phyloP scores from a whole-genome alignment of 768 basidiomycete genomes.

The Leucosporidium scottii region DNA sequence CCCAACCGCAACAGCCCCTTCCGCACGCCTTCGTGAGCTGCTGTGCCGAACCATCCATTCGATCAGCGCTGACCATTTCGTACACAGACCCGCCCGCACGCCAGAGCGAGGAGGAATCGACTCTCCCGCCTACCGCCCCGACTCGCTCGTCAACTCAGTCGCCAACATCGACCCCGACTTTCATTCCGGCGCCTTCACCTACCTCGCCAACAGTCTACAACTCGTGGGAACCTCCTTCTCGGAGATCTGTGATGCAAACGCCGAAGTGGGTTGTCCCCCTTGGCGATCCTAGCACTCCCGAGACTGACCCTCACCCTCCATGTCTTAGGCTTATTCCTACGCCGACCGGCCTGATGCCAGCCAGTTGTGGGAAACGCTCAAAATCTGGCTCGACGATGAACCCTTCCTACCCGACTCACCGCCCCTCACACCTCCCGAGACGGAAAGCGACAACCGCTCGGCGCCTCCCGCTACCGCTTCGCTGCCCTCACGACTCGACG shows the following conservation, averaged over 20 bases:
- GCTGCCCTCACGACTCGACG: neutral
- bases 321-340: slow-evolving; percentile 3
- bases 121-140: slow-evolving; percentile 12
- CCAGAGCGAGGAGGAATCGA: slow-evolving; percentile 3
- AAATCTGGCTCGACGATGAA: slow-evolving; percentile 23
- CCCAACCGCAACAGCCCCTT: neutral
- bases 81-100: neutral
- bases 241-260: slow-evolving; percentile 26
- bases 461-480: too few relatives aligned
- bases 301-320: too few relatives aligned
- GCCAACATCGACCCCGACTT: slow-evolving; percentile 23
- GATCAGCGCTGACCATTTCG: neutral
- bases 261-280: neutral
- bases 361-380: slow-evolving; percentile 26
- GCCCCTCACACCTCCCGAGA: neutral
- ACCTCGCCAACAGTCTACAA: slow-evolving; percentile 21
- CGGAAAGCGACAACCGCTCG: neutral
- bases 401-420: slow-evolving; percentile 11
- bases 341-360: slow-evolving; percentile 20
- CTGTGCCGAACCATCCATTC: neutral
- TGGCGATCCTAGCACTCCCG: too few relatives aligned
- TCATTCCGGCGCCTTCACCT: slow-evolving; percentile 11
- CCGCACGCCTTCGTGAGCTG: neutral
- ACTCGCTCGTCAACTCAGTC: slow-evolving; percentile 8
- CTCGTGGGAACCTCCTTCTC: slow-evolving; percentile 11